Evolutionary conservation across 2,329 filamentous ascomycete species (phyloP).

Genomic region (Aspergillus vadensis): DNA sequence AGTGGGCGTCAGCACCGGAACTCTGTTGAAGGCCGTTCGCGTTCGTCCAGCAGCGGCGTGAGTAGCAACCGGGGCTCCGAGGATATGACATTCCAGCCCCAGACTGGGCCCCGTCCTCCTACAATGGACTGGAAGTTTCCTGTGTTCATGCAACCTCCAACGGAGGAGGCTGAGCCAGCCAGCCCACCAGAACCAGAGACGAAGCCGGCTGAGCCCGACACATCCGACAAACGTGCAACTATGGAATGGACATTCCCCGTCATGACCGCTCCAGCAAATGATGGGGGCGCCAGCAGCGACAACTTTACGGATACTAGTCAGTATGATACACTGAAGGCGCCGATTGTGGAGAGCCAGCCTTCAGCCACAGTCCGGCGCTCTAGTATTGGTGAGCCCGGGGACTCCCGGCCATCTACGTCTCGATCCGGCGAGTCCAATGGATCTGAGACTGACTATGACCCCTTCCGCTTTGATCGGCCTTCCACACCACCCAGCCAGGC

Average conservation of each 20-base stretch:
- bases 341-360: conserved; percentile 21
- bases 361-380: conserved; percentile 17
- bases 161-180: conserved; percentile 17
- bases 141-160: conserved; percentile 29
- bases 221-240: conserved; percentile 41
- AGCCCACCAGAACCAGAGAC: conserved; percentile 12
- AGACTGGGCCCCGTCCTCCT: conserved; percentile 44
- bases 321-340: conserved; percentile 38
- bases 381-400: conserved; percentile 29
- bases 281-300: conserved; percentile 2
- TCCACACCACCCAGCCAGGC: conserved; percentile 26
- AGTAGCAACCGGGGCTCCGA: conserved; percentile 27
- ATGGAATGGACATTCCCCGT: conserved; percentile 60
- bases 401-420: conserved; percentile 44
- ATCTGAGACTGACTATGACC: conserved; percentile 46
- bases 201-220: conserved; percentile 24
- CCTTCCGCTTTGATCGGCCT: conserved; percentile 45
- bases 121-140: conserved; percentile 53
- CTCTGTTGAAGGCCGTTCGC: conserved; percentile 38
- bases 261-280: conserved; percentile 32
- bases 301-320: conserved; percentile 23
- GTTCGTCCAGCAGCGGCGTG: conserved; percentile 34
- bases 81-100: conserved; percentile 35
- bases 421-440: conserved; percentile 34
- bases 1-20: conserved; percentile 49